phyloP scores from a whole-genome alignment of 306 rosid species.

The Boehmeria nivea region DNA sequence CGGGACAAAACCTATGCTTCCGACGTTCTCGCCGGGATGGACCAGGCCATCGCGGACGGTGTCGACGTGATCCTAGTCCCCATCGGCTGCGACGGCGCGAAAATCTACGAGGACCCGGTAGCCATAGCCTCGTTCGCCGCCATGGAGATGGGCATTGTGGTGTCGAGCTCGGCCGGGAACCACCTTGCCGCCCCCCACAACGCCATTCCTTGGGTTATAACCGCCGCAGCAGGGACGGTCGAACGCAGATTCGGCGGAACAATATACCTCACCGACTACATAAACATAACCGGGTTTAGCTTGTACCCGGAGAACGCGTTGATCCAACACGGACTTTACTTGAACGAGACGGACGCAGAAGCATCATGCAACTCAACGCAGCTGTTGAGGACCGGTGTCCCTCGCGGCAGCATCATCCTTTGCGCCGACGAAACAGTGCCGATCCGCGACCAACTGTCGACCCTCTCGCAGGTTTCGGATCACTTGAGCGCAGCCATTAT shows the following conservation, averaged over 20 bases:
- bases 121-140: conserved; percentile 70
- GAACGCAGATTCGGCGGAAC: conserved; percentile 46
- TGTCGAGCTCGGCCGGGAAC: conserved; percentile 68
- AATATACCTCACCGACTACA: conserved; percentile 40
- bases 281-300: conserved; percentile 34
- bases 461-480: too few relatives aligned
- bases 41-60: conserved; percentile 31
- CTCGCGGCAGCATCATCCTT: too few relatives aligned
- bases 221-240: conserved; percentile 38
- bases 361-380: too few relatives aligned
- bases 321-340: too few relatives aligned
- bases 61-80: conserved; percentile 70
- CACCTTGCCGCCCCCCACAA: conserved; percentile 43
- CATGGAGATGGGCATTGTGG: conserved; percentile 58
- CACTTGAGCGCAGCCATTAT: too few relatives aligned
- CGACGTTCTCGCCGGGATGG: conserved; percentile 30
- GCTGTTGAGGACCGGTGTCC: too few relatives aligned
- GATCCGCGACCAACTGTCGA: too few relatives aligned
- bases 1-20: neutral
- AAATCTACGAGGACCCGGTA: conserved; percentile 39
- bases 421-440: too few relatives aligned
- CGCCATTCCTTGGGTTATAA: conserved; percentile 68
- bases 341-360: too few relatives aligned
- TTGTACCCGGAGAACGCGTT: conserved; percentile 15
- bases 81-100: conserved; percentile 20